phyloP scores from a whole-genome alignment of 768 basidiomycete species.

The Austroboletus eburneus region DNA sequence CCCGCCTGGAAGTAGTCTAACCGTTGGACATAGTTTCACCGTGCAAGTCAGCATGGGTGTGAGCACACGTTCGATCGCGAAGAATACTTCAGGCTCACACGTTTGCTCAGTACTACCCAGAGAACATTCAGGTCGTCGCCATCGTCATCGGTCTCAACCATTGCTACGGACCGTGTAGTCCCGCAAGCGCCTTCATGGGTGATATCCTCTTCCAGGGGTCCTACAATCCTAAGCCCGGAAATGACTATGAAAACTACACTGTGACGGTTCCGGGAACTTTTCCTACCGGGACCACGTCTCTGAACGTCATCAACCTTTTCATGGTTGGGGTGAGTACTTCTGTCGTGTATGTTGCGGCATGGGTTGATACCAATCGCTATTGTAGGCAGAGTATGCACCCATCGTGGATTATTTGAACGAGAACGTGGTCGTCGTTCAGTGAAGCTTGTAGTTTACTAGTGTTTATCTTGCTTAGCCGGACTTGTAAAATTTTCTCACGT shows the following conservation, averaged over 20 bases:
- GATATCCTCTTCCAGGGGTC: slow-evolving; percentile 33
- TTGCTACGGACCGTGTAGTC: slow-evolving; percentile 23
- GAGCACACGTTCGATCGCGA: background rate
- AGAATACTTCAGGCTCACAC: background rate
- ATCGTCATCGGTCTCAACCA: slow-evolving; percentile 31
- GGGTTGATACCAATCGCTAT: background rate
- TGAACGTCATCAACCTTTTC: slow-evolving; percentile 35
- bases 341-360: background rate
- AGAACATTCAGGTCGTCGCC: slow-evolving; percentile 26
- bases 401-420: slow-evolving; percentile 23
- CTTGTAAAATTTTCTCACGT: slow-evolving; percentile 19
- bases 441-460: slow-evolving; percentile 1
- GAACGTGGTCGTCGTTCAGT: slow-evolving; percentile 13
- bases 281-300: slow-evolving; percentile 28
- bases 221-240: slow-evolving; percentile 21
- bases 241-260: slow-evolving; percentile 31
- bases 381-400: slow-evolving; percentile 10
- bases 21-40: slow-evolving; percentile 3
- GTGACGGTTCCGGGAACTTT: slow-evolving; percentile 26
- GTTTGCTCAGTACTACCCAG: slow-evolving; percentile 2
- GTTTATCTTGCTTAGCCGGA: background rate
- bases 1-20: slow-evolving; percentile 6
- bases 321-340: slow-evolving; percentile 38
- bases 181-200: slow-evolving; percentile 26
- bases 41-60: slow-evolving; percentile 20